Percentiles rank a stretch among this genome's conserved stretches.
Conservation (phyloP, 1,139 yeast species). For the Candida freyschussii region DNA sequence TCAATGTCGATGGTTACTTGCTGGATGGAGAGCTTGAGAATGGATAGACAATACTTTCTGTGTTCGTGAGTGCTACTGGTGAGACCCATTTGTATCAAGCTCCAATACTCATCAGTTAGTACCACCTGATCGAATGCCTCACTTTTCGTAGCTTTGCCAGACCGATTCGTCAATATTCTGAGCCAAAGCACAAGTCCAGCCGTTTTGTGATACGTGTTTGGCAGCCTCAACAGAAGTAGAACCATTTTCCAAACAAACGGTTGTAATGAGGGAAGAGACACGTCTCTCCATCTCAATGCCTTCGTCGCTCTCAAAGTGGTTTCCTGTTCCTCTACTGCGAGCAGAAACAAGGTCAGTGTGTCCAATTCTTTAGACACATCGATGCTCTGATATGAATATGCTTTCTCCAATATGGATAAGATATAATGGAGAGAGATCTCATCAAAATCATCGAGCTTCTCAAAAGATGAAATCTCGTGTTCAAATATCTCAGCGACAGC, state of each 20-base stretch:
- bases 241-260: slow-evolving; percentile 43
- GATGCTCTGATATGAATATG: slow-evolving; percentile 9
- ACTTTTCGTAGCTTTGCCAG: slow-evolving; percentile 12
- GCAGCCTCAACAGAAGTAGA: slow-evolving; percentile 29
- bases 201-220: slow-evolving; percentile 32
- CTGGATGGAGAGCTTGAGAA: slow-evolving; percentile 58
- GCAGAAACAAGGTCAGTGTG: slow-evolving; percentile 9
- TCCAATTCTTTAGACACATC: slow-evolving; percentile 11
- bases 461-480: background rate
- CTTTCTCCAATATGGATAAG: slow-evolving; percentile 13
- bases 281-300: slow-evolving; percentile 46
- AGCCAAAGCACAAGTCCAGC: slow-evolving; percentile 53
- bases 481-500: slow-evolving; percentile 6
- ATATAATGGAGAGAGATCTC: slow-evolving; percentile 9
- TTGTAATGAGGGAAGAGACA: slow-evolving; percentile 28
- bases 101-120: slow-evolving; percentile 51
- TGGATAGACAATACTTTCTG: slow-evolving; percentile 66
- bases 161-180: slow-evolving; percentile 37
- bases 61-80: slow-evolving; percentile 59
- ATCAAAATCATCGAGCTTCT: background rate
- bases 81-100: slow-evolving; percentile 50
- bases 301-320: slow-evolving; percentile 36
- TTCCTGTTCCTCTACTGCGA: slow-evolving; percentile 12
- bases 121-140: slow-evolving; percentile 34
- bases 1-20: slow-evolving; percentile 37